Conservation (phyloP, 2,329 filamentous ascomycete genomes). For the Fusarium torreyae region DNA sequence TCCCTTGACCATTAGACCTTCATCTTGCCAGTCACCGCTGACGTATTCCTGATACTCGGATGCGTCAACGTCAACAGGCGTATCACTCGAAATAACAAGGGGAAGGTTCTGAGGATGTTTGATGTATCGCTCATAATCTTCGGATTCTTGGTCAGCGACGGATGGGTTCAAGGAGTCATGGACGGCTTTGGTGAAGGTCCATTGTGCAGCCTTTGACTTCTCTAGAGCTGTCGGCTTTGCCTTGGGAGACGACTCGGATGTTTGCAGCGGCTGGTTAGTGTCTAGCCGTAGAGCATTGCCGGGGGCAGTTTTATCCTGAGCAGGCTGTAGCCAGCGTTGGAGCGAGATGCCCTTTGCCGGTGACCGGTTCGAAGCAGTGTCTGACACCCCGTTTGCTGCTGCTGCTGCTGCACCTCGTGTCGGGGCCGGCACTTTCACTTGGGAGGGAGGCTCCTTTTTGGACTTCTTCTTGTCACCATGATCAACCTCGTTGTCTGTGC, state of each 20-base stretch:
- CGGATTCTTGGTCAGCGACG: slow-evolving; percentile 81
- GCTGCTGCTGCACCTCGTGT: slow-evolving; percentile 32
- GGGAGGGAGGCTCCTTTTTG: slow-evolving; percentile 77
- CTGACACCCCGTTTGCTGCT: slow-evolving; percentile 59
- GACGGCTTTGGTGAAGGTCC: slow-evolving; percentile 90
- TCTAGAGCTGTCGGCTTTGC: slow-evolving; percentile 75
- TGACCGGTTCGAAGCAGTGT: slow-evolving; percentile 57
- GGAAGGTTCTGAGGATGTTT: slow-evolving; percentile 91
- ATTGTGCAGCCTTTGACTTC: slow-evolving; percentile 86
- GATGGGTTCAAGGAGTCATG: slow-evolving; percentile 88
- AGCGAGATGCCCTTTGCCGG: slow-evolving; percentile 67
- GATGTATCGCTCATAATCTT: slow-evolving; percentile 92
- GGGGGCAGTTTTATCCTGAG: slow-evolving; percentile 55
- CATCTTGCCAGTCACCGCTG: slow-evolving; percentile 75
- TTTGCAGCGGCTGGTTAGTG: slow-evolving; percentile 34
- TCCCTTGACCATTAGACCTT: slow-evolving; percentile 69
- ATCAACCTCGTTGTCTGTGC: slow-evolving; percentile 74
- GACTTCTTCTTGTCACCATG: slow-evolving; percentile 72
- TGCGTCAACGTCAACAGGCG: slow-evolving; percentile 70
- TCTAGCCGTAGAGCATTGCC: slow-evolving; percentile 30
- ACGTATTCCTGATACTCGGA: slow-evolving; percentile 87
- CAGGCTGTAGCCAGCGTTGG: slow-evolving; percentile 73
- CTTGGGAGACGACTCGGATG: slow-evolving; percentile 52
- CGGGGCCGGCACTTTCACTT: slow-evolving; percentile 71
- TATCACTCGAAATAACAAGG: slow-evolving; percentile 80